Evolutionary conservation across 2,329 filamentous ascomycete species (phyloP).

Genomic region (Aspergillus fructus): DNA sequence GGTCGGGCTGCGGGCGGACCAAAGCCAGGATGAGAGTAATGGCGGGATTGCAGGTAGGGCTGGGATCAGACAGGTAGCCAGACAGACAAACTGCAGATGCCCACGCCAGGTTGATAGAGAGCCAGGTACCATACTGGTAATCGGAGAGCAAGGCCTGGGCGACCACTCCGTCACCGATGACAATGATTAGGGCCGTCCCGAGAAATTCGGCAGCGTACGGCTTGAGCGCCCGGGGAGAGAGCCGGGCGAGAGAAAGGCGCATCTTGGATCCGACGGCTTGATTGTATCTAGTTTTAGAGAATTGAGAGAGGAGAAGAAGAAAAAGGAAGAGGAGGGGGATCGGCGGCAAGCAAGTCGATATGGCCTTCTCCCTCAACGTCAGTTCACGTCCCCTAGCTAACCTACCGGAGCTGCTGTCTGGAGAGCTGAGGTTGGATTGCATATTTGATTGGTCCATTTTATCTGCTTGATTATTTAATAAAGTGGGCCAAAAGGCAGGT

Average conservation of each 20-base stretch:
- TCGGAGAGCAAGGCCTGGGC: constrained; percentile 32
- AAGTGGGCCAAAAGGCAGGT: background rate
- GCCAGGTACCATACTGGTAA: constrained; percentile 34
- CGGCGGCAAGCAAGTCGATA: background rate
- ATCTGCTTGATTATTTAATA: background rate
- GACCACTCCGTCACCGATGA: constrained; percentile 34
- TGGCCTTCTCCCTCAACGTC: background rate
- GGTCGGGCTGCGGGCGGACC: constrained; percentile 26
- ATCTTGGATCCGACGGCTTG: constrained; percentile 1
- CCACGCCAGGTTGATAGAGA: constrained; percentile 36
- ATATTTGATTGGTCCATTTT: background rate
- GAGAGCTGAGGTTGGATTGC: background rate
- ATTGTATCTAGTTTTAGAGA: background rate
- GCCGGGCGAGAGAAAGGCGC: constrained; percentile 5
- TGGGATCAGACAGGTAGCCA: constrained; percentile 27
- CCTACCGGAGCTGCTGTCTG: background rate
- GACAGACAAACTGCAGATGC: constrained; percentile 30
- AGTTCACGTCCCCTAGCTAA: background rate
- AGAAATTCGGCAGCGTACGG: constrained; percentile 33
- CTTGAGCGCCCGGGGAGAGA: constrained; percentile 19
- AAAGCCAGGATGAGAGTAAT: constrained; percentile 26
- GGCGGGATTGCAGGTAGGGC: constrained; percentile 29
- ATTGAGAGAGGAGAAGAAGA: background rate
- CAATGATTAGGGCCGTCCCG: constrained; percentile 31
- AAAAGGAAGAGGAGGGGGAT: background rate